Evolutionary conservation across 1,139 yeast species (phyloP), one percentile per base, ranked within the genome.

Genomic region (Martiniozyma asiatica): DNA sequence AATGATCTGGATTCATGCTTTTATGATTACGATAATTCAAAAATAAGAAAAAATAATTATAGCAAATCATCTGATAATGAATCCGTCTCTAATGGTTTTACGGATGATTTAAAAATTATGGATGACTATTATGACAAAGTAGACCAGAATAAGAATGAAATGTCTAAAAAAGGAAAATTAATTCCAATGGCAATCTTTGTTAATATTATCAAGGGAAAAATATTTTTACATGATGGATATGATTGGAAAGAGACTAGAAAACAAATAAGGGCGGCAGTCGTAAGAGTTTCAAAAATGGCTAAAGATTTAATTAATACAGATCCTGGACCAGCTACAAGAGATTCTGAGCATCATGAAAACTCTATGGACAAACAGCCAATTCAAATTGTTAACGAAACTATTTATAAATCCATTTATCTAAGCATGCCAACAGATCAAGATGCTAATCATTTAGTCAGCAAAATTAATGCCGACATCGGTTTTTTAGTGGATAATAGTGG

Each of bases 231-330:
- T 49, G 98, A 89, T 56, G 99, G 99, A 0, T 89, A 76, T 47
- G 98, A 89, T 49, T 85, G 97, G 94, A 68, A 68, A 35, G 72
- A 71, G 29, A 84, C 97, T 0, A 63, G 94, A 37, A 64, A 62
- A 24, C 63, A 73, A 0, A 76, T 89, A 17, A 59, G 65, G 14
- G 67, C 64, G 6, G 81, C 82, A 0, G 76, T 87, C 0, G 65
- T 64, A 33, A 55, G 67, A 21, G 70, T 80, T 10, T 82, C 77
- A 41, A 58, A 55, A 9, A 64, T 59, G 31, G 74, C 68, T 0
- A 29, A 22, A 9, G 38, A 32, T 5, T 24, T 28, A n/a, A 24
- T 18, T 14, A 26, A 14, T 15, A 22, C 13, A 5, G 33, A 24
- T 8, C n/a, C n/a, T n/a, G n/a, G n/a, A n/a, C n/a, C n/a, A n/a